Base-by-base conservation (phyloP, 345 rosid genomes). In the Bretschneidera sinensis region DNA sequence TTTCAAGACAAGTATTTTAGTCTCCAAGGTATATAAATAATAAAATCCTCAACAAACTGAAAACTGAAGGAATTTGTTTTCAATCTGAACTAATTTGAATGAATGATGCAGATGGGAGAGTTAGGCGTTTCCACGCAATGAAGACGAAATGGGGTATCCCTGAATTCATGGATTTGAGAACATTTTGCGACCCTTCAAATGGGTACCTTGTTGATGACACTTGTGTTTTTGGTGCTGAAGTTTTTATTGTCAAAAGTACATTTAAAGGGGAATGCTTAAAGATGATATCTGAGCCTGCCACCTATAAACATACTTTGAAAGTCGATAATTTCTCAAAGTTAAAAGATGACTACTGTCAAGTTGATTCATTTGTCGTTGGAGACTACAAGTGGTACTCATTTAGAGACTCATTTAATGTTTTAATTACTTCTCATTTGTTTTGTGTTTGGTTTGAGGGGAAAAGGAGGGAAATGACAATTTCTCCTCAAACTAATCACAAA, bases 221-320 rank as follows among this genome's bases (percentile, higher is more conserved):
- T 11, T 63, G 77, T 21, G 64, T 67, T 73, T 73, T 73, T 63
- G 77, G 77, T 56, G 77, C 73, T 59, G 77, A 73, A 67, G 77
- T 68, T 1, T 73, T 73, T 63, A 72, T 73, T 15, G 62, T 68
- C 1, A 73, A 68, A 14, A 73, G 55, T 20, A 63, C 59, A 51
- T 72, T 72, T 21, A 68, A 72, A 68, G 77, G 77, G 52, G 77
- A 68, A 55, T 73, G 72, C 54, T 63, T 73, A 39, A 62, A 72
- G 43, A 67, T 73, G 77, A 59, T 73, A 39, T 67, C 63, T 59
- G 73, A 73, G 58, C 62, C 69, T 54, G 48, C 34, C 54, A 59
- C 58, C 69, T 57, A 68, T 23, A 67, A 59, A 6, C 66, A 73
- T 52, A 19, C 67, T 11, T 73, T 73, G 77, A 73, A 63, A 24